Evolutionary conservation across 2,329 filamentous ascomycete genomes (phyloP).

Genomic region (Clonostachys rhizophaga): DNA sequence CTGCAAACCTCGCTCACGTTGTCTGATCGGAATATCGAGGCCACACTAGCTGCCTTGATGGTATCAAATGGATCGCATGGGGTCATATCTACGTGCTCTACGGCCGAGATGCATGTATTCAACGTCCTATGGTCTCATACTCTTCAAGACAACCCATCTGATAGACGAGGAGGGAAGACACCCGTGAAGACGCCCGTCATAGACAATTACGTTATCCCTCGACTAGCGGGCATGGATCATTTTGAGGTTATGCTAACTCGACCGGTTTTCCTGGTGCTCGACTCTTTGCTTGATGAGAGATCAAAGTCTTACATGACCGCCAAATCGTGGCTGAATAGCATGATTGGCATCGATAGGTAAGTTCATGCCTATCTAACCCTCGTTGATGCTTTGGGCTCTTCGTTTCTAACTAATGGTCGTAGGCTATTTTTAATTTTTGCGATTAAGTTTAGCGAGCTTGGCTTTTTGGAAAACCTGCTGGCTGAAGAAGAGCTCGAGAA

Average conservation of each 20-base stretch:
- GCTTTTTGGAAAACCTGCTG: constrained; percentile 34
- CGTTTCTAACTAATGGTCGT: not conserved
- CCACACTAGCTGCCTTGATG: constrained; percentile 68
- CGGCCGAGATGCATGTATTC: constrained; percentile 66
- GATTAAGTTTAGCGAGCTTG: constrained; percentile 49
- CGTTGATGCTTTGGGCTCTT: not conserved
- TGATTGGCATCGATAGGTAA: constrained; percentile 60
- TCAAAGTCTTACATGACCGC: constrained; percentile 73
- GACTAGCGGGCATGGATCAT: constrained; percentile 52
- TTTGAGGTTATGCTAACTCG: constrained; percentile 74
- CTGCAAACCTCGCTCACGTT: constrained; percentile 69
- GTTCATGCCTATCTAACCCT: constrained; percentile 9
- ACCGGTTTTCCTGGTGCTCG: constrained; percentile 77
- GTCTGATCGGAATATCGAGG: constrained; percentile 72
- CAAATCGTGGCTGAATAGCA: constrained; percentile 72
- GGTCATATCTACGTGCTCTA: constrained; percentile 17
- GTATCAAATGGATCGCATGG: constrained; percentile 26
- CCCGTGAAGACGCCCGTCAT: constrained; percentile 33
- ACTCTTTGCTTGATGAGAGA: constrained; percentile 68
- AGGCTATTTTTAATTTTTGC: constrained; percentile 60
- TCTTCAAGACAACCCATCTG: constrained; percentile 52
- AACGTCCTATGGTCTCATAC: constrained; percentile 80
- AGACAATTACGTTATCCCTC: constrained; percentile 24
- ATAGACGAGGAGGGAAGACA: constrained; percentile 44
- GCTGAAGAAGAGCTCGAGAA: constrained; percentile 3